Base-by-base conservation (phyloP, 768 basidiomycete genomes). In the Mycena haematopus region DNA sequence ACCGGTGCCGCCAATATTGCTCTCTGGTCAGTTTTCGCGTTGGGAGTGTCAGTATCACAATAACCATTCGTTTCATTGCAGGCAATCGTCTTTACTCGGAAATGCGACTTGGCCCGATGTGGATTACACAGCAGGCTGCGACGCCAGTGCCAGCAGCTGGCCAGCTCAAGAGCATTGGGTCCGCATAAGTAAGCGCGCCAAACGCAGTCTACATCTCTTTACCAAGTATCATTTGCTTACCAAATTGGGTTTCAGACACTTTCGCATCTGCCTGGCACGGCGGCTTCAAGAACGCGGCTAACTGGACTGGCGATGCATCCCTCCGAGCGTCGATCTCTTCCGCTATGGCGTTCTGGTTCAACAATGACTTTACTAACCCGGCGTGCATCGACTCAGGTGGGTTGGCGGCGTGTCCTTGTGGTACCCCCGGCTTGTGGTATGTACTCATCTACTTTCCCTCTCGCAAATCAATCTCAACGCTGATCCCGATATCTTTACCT, bases 111-210 rank as follows among this genome's bases (percentile, higher is more conserved):
- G 83, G 82, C 77, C 79, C 0, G 79, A 76, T 57, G 72, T 87
- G 2, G 77, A 86, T 66, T 86, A 86, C 62, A 77, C 81, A 0
- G 71, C 81, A 4, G 86, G 86, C 2, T 87, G 86, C 63, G 65
- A 65, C 45, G 86, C 81, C 11, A 80, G 76, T 58, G 73, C 77
- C 7, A 84, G 83, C 17, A 87, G 84, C 65, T 87, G 86, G 86
- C 85, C 85, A 27, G 85, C 85, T 1, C 76, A 82, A 67, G 68
- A 67, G 19, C 84, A 86, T 63, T 85, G 83, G 82, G 62, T 65
- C n/a, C 79, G 80, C 33, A 74, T 82, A 25, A 72, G 82, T 81
- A 31, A 31, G 29, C 29, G 60, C 24, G 74, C n/a, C 65, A 10
- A 13, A 36, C 14, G 51, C 56, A 15, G 19, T 33, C 46, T 58